phyloP scores from a whole-genome alignment of 257 asterid genomes.

The Solanum virginianum region DNA sequence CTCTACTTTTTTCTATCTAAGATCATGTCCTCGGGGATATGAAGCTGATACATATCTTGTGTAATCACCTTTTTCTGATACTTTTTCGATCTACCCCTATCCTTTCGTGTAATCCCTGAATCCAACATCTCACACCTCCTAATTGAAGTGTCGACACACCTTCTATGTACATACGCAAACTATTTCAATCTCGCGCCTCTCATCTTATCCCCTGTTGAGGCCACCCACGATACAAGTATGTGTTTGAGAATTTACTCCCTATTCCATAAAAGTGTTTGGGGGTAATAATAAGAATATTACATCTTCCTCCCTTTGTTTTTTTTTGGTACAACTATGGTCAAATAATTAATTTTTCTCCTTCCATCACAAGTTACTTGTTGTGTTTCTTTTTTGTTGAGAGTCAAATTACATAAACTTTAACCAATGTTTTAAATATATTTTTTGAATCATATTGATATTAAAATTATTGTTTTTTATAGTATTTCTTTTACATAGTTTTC shows the following conservation, averaged over 20 bases:
- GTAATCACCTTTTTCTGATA: too few species aligned
- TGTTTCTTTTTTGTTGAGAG: background rate
- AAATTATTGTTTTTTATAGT: fast-evolving
- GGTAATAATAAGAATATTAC: background rate
- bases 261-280: background rate
- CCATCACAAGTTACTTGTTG: background rate
- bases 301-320: fast-evolving
- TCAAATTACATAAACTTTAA: background rate
- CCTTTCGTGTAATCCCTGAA: too few species aligned
- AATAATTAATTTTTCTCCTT: background rate
- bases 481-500: background rate
- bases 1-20: too few species aligned
- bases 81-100: too few species aligned
- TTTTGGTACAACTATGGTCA: background rate
- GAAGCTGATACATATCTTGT: too few species aligned
- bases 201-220: too few species aligned
- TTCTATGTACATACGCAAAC: too few species aligned
- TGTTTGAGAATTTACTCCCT: background rate
- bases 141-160: too few species aligned
- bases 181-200: too few species aligned
- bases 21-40: too few species aligned
- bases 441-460: background rate
- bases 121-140: too few species aligned
- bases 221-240: fast-evolving
- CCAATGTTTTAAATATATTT: fast-evolving